Base-by-base conservation (phyloP, 202 grass and related monocot genomes). In the Bolboschoenoplectus hybrid region DNA sequence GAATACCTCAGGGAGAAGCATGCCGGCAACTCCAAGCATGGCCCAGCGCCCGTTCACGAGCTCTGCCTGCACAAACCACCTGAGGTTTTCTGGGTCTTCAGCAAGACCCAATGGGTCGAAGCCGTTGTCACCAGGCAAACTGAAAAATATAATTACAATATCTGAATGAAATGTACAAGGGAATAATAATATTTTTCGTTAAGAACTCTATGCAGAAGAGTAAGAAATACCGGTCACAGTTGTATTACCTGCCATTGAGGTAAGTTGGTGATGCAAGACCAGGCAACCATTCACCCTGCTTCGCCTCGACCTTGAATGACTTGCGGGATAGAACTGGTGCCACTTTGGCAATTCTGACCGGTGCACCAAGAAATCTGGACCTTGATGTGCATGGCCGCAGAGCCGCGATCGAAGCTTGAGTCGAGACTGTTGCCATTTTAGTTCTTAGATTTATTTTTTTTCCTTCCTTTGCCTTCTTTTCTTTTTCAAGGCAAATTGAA, bases 61-160 rank as follows among this genome's bases (percentile, higher is more conserved):
- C 91, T 97, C 92, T 82, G 92, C 92, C 85, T 97, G 91, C 82
- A 97, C 92, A 74, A 85, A 97, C 92, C 95, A 94, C 87, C 35
- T 91, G 41, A 94, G 87, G 95, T 93, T 91, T 84, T 94, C 92
- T 14, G 89, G 91, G 87, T 97, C 95, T 86, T 95, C 95, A 9
- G 92, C 95, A n/a, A 97, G 64, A 0, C 83, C 92, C 38, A 97
- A 49, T 7, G 95, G 92, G 91, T 95, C 92, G 58, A 97, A 97
- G 0, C 92, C 91, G 44, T 95, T 97, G 87, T 95, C 95, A 2
- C 92, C 92, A 4, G 92, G 64, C 44, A 97, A 16, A 45, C 95
- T 97, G 85, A 5, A 65, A 36, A 45, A 45, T 53, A n/a, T 35
- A 10, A 74, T 5, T 52, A 74, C 6, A 82, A 73, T 77, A 38